Evolutionary conservation across 2,329 filamentous ascomycete species (phyloP).

Genomic region (Colletotrichum abscissum): DNA sequence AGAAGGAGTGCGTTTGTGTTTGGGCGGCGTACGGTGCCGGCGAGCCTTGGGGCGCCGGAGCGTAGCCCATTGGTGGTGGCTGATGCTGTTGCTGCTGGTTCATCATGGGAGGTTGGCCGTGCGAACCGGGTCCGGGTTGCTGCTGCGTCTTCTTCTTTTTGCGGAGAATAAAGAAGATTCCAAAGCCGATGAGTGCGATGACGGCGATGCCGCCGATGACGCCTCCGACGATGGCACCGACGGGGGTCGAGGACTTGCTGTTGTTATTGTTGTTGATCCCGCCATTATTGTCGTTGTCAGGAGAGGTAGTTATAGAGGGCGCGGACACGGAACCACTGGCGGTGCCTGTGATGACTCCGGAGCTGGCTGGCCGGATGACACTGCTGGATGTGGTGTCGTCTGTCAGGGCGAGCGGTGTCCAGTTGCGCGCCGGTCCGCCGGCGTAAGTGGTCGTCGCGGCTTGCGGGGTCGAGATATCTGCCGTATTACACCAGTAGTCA

Average conservation of each 20-base stretch:
- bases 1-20: constrained; percentile 36
- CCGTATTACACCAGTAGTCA: constrained; percentile 57
- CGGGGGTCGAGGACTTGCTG: constrained; percentile 37
- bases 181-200: constrained; percentile 44
- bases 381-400: constrained; percentile 12
- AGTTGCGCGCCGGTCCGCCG: constrained; percentile 49
- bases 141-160: constrained; percentile 41
- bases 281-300: constrained; percentile 18
- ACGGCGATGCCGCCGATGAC: constrained; percentile 50
- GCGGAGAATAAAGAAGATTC: constrained; percentile 46
- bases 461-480: constrained; percentile 46
- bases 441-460: constrained; percentile 53
- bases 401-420: constrained; percentile 37
- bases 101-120: constrained; percentile 12
- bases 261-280: neutral
- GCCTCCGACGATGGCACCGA: constrained; percentile 52
- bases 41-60: neutral
- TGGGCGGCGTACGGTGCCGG: constrained; percentile 12
- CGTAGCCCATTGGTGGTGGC: constrained; percentile 11
- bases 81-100: constrained; percentile 13
- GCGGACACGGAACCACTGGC: neutral
- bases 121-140: neutral
- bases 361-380: neutral
- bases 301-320: constrained; percentile 8
- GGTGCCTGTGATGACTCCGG: neutral